Percentiles rank a stretch among this genome's conserved stretches.
Evolutionary conservation across 106 monocot genomes (phyloP).

Genomic region (Triglochin maritima): DNA sequence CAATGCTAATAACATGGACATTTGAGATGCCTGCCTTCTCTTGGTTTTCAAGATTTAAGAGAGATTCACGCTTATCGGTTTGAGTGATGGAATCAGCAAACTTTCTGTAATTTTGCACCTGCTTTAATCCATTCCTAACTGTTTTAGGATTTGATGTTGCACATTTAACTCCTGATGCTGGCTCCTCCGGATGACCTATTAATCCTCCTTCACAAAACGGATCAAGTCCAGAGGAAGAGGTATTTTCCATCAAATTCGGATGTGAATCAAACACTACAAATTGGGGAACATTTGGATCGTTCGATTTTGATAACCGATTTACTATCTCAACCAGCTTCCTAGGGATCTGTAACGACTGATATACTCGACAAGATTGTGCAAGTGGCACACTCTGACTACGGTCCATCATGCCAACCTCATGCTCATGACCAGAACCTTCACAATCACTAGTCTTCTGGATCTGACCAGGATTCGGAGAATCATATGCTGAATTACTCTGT

Average conservation of each 20-base stretch:
- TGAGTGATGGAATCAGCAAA: slow-evolving; percentile 22
- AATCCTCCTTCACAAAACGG: slow-evolving; percentile 25
- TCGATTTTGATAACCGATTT: slow-evolving; percentile 77
- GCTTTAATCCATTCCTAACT: slow-evolving; percentile 32
- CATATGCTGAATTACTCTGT: slow-evolving; percentile 11
- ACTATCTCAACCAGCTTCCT: slow-evolving; percentile 41
- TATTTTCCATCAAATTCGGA: slow-evolving; percentile 28
- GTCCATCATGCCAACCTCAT: slow-evolving; percentile 40
- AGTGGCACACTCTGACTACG: slow-evolving; percentile 23
- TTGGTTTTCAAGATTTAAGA: slow-evolving; percentile 16
- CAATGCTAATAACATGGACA: background rate
- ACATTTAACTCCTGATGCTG: slow-evolving; percentile 24
- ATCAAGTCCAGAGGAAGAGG: slow-evolving; percentile 44
- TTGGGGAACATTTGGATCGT: slow-evolving; percentile 60
- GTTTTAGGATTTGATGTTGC: slow-evolving; percentile 15
- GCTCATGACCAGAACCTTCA: slow-evolving; percentile 36
- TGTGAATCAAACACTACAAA: slow-evolving; percentile 39
- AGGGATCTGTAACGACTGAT: slow-evolving; percentile 71
- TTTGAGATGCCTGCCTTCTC: slow-evolving; percentile 1
- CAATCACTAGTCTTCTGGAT: slow-evolving; percentile 39
- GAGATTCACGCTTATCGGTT: slow-evolving; percentile 7
- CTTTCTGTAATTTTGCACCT: slow-evolving; percentile 54
- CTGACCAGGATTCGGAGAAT: slow-evolving; percentile 16
- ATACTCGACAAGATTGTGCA: slow-evolving; percentile 36
- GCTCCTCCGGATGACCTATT: slow-evolving; percentile 16